Evolutionary conservation across 2,329 filamentous ascomycete species (phyloP).

Genomic region (Penicillium verrucosum): DNA sequence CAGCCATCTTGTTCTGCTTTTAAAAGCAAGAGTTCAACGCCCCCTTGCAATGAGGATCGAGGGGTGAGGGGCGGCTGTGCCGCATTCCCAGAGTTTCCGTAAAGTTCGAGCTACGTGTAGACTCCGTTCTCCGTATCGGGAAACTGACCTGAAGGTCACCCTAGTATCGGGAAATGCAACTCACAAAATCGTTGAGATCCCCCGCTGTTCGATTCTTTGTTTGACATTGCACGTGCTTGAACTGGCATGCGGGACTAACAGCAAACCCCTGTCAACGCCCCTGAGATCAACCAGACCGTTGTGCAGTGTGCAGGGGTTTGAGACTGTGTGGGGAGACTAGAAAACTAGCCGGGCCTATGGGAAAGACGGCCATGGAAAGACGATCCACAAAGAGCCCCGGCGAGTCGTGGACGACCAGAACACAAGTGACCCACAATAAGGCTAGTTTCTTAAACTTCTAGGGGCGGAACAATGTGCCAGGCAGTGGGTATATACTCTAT

Average conservation of each 20-base stretch:
- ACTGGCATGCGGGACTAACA: conserved; percentile 6
- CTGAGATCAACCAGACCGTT: neutral
- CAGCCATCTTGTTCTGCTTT: no score
- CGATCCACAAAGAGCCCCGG: neutral
- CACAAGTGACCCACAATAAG: neutral
- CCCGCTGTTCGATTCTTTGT: neutral
- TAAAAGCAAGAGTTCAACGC: no score
- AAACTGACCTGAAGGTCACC: neutral
- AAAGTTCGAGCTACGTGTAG: neutral
- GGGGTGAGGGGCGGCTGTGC: neutral
- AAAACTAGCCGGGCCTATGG: neutral
- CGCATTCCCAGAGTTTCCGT: neutral
- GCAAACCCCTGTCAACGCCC: neutral
- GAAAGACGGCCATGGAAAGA: neutral
- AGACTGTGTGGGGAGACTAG: neutral
- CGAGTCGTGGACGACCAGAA: neutral
- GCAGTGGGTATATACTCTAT: neutral
- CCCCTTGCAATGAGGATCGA: no score
- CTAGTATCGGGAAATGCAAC: neutral
- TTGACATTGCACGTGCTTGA: conserved; percentile 1
- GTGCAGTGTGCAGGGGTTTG: conserved; percentile 7
- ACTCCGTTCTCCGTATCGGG: neutral
- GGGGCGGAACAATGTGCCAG: neutral
- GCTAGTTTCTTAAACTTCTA: neutral
- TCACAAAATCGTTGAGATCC: neutral